Base-by-base conservation (phyloP, 2,329 filamentous ascomycete genomes). In the Cephalotrichum gorgonifer region DNA sequence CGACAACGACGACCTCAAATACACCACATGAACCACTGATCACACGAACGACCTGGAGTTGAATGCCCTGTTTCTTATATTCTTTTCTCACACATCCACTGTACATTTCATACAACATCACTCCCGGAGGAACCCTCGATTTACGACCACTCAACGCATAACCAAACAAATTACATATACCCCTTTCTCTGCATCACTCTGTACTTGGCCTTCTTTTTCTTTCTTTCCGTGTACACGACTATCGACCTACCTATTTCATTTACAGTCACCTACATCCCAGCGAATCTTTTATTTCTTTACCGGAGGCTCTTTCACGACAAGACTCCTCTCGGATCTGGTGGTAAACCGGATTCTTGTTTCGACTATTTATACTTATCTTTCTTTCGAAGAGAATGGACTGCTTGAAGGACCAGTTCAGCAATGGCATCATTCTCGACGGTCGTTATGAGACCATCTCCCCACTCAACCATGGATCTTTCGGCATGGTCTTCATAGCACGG, bases 401-500 rank as follows among this genome's bases (percentile, higher is more conserved):
- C 75, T 80, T 95, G 75, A 82, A 83, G 71, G 81, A 89, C 70
- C 78, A 82, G 62, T 93, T 95, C 70, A 73, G 81, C 62, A 75
- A 81, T 67, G 88, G 86, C 67, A 79, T 86, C 68, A 71, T 95
- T 63, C 82, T 95, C 63, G 83, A 87, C 64, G 89, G 88, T 66
- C 90, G 93, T 57, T 98, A 93, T 67, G 76, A 86, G 70, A 95
- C 90, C 50, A 77, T 96, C 62, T 87, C 90, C 57, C 90, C 93
- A 51, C 85, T 98, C 71, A 98, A 98, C 65, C 89, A 96, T 77
- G 93, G 93, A 58, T 97, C 93, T 50, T 98, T 97, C 63, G 93
- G 93, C 63, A 94, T 97, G 88, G 93, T 98, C 60, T 96, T 96
- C 69, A 83, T 89, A 70, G 93, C 91, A 52, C 85, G 78, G 64